Conservation (phyloP, 129 eudicot genomes). For the Sambucus nigra region DNA sequence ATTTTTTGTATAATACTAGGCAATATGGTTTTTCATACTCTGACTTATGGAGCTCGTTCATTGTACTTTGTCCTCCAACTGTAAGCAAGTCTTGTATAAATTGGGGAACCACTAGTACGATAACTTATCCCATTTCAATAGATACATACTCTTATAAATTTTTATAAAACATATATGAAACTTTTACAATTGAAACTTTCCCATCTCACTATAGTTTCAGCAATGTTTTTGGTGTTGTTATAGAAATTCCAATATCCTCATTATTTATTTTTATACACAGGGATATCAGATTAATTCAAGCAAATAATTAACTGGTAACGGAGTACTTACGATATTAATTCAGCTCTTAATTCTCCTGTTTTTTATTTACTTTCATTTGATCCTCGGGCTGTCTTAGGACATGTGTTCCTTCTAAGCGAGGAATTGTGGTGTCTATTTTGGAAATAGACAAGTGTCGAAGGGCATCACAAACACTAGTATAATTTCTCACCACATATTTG, state of each 20-base stretch:
- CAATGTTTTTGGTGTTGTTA: not conserved
- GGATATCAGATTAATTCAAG: not conserved
- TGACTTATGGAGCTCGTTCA: too few relatives aligned
- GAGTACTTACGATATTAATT: not conserved
- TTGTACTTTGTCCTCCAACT: too few relatives aligned
- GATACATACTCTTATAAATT: too few relatives aligned
- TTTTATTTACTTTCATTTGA: not conserved
- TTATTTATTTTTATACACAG: not conserved
- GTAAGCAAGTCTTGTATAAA: too few relatives aligned
- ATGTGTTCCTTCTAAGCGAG: not conserved
- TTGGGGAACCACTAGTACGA: too few relatives aligned
- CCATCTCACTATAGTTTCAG: too few relatives aligned
- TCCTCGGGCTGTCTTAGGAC: not conserved
- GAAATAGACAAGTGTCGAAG: not conserved
- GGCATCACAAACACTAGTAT: not conserved
- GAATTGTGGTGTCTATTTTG: not conserved
- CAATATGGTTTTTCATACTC: too few relatives aligned
- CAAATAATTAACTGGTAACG: not conserved
- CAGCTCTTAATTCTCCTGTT: not conserved
- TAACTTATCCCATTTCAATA: too few relatives aligned
- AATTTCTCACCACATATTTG: not conserved
- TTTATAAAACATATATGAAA: too few relatives aligned
- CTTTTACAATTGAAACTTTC: too few relatives aligned
- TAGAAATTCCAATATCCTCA: not conserved
- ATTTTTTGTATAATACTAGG: too few relatives aligned